Evolutionary conservation across 495 filamentous ascomycete genomes (phyloP).

Genomic region (Talaromyces thailandensis): DNA sequence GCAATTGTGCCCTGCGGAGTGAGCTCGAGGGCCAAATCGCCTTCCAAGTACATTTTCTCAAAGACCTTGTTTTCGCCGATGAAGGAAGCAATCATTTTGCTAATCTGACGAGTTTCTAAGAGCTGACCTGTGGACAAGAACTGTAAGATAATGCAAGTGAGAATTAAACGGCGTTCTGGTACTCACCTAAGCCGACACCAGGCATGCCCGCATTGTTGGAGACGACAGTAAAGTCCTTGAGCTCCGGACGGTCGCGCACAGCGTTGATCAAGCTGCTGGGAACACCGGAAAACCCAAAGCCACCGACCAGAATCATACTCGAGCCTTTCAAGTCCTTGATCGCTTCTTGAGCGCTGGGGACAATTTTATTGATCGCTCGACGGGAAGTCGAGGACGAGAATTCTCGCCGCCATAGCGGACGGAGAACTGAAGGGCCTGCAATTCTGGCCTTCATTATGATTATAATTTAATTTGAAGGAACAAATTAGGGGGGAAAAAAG

Average conservation of each 20-base stretch:
- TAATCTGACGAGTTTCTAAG: constrained; percentile 68
- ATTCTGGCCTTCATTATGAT: constrained; percentile 14
- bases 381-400: constrained; percentile 57
- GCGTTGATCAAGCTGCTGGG: constrained; percentile 77
- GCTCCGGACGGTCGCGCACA: constrained; percentile 59
- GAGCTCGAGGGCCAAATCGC: constrained; percentile 74
- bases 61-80: constrained; percentile 89
- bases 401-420: constrained; percentile 36
- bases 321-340: constrained; percentile 65
- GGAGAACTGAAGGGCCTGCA: constrained; percentile 26
- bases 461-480: constrained; percentile 11
- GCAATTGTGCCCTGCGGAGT: constrained; percentile 84
- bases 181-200: constrained; percentile 55
- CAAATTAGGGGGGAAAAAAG: constrained; percentile 8
- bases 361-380: constrained; percentile 68
- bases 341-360: constrained; percentile 59
- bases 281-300: constrained; percentile 79
- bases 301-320: constrained; percentile 65
- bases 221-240: constrained; percentile 69
- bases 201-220: constrained; percentile 88
- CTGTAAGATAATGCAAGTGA: neutral
- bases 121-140: constrained; percentile 36
- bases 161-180: neutral
- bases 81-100: constrained; percentile 81
- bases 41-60: constrained; percentile 74